Percentiles rank a stretch among this genome's conserved stretches.
Conservation (phyloP, 2,329 filamentous ascomycete genomes). For the Hypoxylon sp. region DNA sequence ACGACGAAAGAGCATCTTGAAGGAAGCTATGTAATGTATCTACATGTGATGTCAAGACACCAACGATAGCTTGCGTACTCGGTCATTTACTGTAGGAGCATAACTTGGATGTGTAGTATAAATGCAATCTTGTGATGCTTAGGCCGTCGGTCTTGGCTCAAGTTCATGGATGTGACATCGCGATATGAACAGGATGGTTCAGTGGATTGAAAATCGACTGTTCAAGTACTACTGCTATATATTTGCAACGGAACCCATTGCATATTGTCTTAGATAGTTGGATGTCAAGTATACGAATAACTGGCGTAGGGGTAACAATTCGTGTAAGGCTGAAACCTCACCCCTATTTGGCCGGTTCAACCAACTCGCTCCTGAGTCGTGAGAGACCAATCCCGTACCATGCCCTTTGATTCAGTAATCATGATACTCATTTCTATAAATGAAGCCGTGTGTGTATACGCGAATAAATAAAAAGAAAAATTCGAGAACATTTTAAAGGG, state of each 20-base stretch:
- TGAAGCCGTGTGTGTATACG: neutral
- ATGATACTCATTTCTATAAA: neutral
- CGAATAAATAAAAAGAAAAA: neutral
- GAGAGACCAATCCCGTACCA: neutral
- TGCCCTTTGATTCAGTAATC: neutral
- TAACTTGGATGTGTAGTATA: no score
- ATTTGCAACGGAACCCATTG: neutral
- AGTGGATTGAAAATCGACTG: neutral
- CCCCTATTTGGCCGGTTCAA: neutral
- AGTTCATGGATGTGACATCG: no score
- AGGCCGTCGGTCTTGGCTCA: no score
- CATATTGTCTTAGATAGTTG: neutral
- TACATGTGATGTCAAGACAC: no score
- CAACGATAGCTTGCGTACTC: no score
- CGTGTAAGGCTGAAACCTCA: neutral
- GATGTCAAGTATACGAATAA: neutral
- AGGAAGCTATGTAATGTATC: no score
- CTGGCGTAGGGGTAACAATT: neutral
- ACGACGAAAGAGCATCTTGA: no score
- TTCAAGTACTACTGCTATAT: neutral
- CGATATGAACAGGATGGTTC: no score
- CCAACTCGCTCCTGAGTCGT: neutral
- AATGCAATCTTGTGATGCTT: no score
- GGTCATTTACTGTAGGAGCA: no score
- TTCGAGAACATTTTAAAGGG: neutral